These are phyloP conservation scores for Lichenothelia convexa DNA, from an alignment of 495 filamentous ascomycete species.

Conservation along the genomic window DNA sequence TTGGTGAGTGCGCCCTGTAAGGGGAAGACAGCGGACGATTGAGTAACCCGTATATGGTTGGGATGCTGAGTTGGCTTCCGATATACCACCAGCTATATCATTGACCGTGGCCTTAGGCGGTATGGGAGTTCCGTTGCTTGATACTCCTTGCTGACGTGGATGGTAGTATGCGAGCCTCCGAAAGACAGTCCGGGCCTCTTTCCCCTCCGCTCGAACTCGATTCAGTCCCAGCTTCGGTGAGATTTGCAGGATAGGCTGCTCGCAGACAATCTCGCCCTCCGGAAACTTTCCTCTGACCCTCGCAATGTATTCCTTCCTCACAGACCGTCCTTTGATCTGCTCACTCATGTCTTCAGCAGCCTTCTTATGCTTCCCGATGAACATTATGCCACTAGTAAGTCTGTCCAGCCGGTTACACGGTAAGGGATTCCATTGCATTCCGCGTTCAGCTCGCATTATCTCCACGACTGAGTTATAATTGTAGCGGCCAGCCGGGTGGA, in stretches of 20 bases:
- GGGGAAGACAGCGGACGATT: conserved; percentile 80
- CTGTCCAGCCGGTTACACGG: conserved; percentile 90
- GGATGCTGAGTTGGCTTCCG: too few species aligned
- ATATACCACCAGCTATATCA: conserved; percentile 15
- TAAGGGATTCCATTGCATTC: conserved; percentile 49
- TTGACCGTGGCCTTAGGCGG: conserved; percentile 3
- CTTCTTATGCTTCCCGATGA: conserved; percentile 68
- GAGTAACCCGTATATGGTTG: conserved; percentile 74
- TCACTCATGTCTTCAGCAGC: conserved; percentile 57
- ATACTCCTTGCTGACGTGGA: conserved; percentile 5
- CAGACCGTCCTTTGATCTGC: conserved; percentile 54
- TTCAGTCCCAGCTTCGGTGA: conserved; percentile 92
- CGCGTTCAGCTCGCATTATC: conserved; percentile 69
- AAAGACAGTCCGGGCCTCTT: conserved; percentile 77
- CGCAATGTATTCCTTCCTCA: conserved; percentile 89
- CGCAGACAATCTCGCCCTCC: conserved; percentile 55
- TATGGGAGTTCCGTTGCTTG: conserved; percentile 11
- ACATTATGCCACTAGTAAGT: conserved; percentile 92
- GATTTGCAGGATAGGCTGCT: conserved; percentile 83
- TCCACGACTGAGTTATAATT: conserved; percentile 87
- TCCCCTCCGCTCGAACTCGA: conserved; percentile 78
- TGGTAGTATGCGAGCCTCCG: conserved; percentile 77
- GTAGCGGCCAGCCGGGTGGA: conserved; percentile 88
- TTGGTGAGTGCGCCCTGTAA: conserved; percentile 90
- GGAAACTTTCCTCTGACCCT: conserved; percentile 84